Evolutionary conservation across 2,329 filamentous ascomycete species (phyloP), one percentile per base, ranked within the genome.

Genomic region (Monilinia vaccinii-corymbosi): DNA sequence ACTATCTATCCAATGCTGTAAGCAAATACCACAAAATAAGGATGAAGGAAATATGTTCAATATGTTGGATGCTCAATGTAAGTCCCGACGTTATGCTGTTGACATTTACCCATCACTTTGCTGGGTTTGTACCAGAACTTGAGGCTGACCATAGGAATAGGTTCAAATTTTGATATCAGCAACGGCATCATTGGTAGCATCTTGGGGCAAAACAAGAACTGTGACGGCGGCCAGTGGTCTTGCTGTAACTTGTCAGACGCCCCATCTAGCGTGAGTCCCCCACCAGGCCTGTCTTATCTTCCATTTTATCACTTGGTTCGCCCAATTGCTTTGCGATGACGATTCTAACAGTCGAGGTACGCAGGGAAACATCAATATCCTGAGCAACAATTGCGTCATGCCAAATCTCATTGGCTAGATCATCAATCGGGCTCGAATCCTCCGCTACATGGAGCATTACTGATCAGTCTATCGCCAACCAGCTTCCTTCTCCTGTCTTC

Each of bases 1-100:
- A 32, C 55, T 52, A 60, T 40, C 34, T 6, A 42, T 58, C 7
- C 28, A 38, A 2, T 65, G 63, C 49, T 65, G 63, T 28, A n/a
- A 55, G 13, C 16, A 21, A n/a, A n/a, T n/a, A 2, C 32, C 46
- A 9, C 1, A 10, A 23, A n/a, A n/a, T n/a, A n/a, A n/a, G n/a
- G n/a, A n/a, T n/a, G n/a, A n/a, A n/a, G n/a, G n/a, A n/a, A n/a
- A n/a, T n/a, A n/a, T n/a, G n/a, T n/a, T n/a, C 8, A 42, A 18
- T 23, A 5, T 58, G 6, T 40, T 58, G 23, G 45, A 21, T 1
- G 16, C 40, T 11, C n/a, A 23, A 6, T 58, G 56, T 58, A 32
- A 34, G 56, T 58, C 3, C 2, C 8, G 3, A 9, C 16, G 18
- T 14, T 8, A 7, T 8, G 8, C 28, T 42, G 2, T 32, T 8